Base-by-base conservation (phyloP, 192 early-diverging fungal genomes). In the Allomyces javanicus region DNA sequence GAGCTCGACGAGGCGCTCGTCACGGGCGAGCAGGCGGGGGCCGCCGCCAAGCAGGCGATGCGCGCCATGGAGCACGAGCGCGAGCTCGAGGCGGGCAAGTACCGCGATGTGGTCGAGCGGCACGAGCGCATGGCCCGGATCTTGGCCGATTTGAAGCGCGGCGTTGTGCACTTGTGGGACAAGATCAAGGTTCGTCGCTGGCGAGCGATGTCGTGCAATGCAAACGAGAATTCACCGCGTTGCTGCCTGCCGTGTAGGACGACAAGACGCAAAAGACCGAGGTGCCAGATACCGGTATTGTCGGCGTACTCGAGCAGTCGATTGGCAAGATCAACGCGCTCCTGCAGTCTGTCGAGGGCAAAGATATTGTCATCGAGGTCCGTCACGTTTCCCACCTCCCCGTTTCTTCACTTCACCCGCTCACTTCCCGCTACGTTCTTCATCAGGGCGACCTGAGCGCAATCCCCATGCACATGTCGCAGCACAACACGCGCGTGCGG, bases 401-500 rank as follows among this genome's bases (percentile, higher is more conserved):
- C 26, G 64, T 58, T 58, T 58, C 50, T 58, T 58, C 50, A 40
- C 26, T 26, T 26, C 26, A 4, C 33, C 33, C 3, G 33, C 33
- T 40, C 5, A 40, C 33, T 9, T 9, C 33, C 5, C 33, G 0
- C 33, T 40, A 40, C 33, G 26, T 40, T 9, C 33, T 40, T 9
- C 33, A 77, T 61, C 62, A 70, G 67, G 21, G 65, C 70, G 61
- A 25, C 74, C 50, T 67, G 70, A 67, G 61, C 55, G 40, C 80
- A 76, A 71, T 70, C 72, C 82, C 66, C 64, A 67, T 71, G 7
- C 68, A 69, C 19, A 67, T 83, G 25, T 78, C 82, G 19, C 63
- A 68, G 1, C 77, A 77, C 72, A 83, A 83, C 71, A 82, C 80
- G 3, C 72, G 82, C 62, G 82, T 83, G 40, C 82, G 82, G 66